Evolutionary conservation across 176 grass and related monocot species (phyloP), one percentile per base, ranked within the genome.

Genomic region (Saccharum spontaneum): DNA sequence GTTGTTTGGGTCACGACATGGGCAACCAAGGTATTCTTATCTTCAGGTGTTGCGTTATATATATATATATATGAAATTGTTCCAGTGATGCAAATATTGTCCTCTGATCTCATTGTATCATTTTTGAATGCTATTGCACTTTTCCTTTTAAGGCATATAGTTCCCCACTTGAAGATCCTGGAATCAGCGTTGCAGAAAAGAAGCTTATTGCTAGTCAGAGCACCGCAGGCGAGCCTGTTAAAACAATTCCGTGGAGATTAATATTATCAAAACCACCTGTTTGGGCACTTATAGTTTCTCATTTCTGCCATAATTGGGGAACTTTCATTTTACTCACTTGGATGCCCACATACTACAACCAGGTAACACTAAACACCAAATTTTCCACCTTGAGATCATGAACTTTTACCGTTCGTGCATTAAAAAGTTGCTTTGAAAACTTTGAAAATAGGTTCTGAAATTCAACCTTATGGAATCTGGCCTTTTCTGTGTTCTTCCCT

Each of bases 281-380:
- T 64, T 98, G 91, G 96, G 96, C 96, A 81, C 96, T 95, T 82
- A 98, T 98, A 78, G 78, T 89, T 80, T 95, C 78, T 75, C 96
- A 98, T 78, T 98, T 98, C 75, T 98, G 93, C 80, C 96, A 98
- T 84, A 98, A 95, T 81, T 98, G 93, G 96, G 93, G 93, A 84
- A 98, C 93, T 44, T 98, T 98, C 76, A 98, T 98, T 86, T 90
- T 98, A 67, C 96, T 98, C 75, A 98, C 96, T 80, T 98, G 96
- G 96, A 98, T 98, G 96, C 96, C 96, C 15, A 95, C 93, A 81
- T 98, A 98, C 78, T 98, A 98, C 78, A 95, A 98, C 71, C 93
- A 98, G 91, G 96, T 98, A 90, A 90, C 11, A 6, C 70, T 52
- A 65, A 69, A 78, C 45, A 79, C 44, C 24, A 74, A n/a, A 80